Conservation (phyloP, 2,329 filamentous ascomycete species). For the Mycocentrospora acerina region DNA sequence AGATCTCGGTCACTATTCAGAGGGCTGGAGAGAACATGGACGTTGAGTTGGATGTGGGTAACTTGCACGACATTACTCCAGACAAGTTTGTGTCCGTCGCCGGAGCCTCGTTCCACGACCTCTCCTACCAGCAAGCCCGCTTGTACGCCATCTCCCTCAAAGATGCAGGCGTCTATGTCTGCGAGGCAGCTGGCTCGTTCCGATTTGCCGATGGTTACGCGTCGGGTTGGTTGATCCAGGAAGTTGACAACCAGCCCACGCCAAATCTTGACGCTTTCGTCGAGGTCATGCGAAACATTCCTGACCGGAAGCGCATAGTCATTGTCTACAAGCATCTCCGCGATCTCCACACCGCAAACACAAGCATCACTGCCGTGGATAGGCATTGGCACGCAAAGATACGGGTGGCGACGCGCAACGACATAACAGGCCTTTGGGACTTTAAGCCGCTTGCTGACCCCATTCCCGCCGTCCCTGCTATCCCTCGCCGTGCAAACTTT, state of each 20-base stretch:
- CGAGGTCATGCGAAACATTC: conserved; percentile 84
- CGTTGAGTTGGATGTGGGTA: conserved; percentile 80
- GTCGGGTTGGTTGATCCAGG: conserved; percentile 91
- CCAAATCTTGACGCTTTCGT: conserved; percentile 87
- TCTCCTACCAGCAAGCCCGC: conserved; percentile 97
- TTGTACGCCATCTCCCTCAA: conserved; percentile 90
- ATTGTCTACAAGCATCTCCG: conserved; percentile 94
- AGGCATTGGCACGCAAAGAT: conserved; percentile 96
- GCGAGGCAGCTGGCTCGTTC: conserved; percentile 92
- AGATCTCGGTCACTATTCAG: conserved; percentile 80
- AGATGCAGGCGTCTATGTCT: conserved; percentile 79
- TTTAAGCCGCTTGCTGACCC: conserved; percentile 83
- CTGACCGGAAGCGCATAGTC: conserved; percentile 78
- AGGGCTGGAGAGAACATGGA: conserved; percentile 85
- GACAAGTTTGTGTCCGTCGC: conserved; percentile 94
- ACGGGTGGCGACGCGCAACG: conserved; percentile 88
- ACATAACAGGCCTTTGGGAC: conserved; percentile 89
- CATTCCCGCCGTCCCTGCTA: conserved; percentile 70
- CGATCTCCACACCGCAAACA: conserved; percentile 92
- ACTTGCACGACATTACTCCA: conserved; percentile 92
- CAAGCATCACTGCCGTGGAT: conserved; percentile 87
- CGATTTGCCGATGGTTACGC: conserved; percentile 83
- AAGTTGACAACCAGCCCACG: conserved; percentile 87
- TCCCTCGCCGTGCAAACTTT: conserved; percentile 80
- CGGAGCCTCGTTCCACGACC: conserved; percentile 89